These are phyloP conservation scores for Fusarium neocosmosporiellum DNA, from an alignment of 2,329 filamentous ascomycete species.

Conservation along the genomic window DNA sequence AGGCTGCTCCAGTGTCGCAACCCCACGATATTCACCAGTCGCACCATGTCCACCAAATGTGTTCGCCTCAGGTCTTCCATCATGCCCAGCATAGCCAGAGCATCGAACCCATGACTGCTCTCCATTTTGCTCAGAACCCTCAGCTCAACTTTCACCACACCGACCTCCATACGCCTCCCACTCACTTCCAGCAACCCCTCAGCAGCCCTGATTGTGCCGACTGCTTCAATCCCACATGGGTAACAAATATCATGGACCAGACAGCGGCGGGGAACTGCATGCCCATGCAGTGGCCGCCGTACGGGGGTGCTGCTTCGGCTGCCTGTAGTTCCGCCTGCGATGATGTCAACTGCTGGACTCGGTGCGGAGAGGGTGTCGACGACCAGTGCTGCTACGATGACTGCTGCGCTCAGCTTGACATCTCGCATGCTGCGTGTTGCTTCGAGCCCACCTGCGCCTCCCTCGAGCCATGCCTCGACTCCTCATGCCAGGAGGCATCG, in stretches of 20 bases:
- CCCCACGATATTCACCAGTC: slow-evolving; percentile 25
- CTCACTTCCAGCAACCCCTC: slow-evolving; percentile 30
- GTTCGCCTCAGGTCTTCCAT: slow-evolving; percentile 22
- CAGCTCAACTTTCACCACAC: slow-evolving; percentile 33
- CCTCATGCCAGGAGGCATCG: slow-evolving; percentile 42
- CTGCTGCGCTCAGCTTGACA: slow-evolving; percentile 45
- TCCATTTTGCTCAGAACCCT: slow-evolving; percentile 36
- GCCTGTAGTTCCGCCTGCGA: slow-evolving; percentile 51
- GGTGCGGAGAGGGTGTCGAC: slow-evolving; percentile 47
- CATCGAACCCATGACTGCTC: slow-evolving; percentile 35
- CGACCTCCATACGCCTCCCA: slow-evolving; percentile 24
- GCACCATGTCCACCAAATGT: slow-evolving; percentile 27
- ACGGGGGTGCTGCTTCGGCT: slow-evolving; percentile 48
- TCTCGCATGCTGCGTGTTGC: slow-evolving; percentile 38
- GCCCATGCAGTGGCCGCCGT: slow-evolving; percentile 32
- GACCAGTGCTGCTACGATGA: slow-evolving; percentile 52
- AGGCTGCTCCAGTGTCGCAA: slow-evolving; percentile 17
- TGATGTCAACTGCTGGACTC: slow-evolving; percentile 45
- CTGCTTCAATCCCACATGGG: slow-evolving; percentile 27
- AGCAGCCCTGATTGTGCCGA: slow-evolving; percentile 13
- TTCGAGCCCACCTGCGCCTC: slow-evolving; percentile 47
- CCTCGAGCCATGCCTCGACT: slow-evolving; percentile 54
- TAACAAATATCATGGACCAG: slow-evolving; percentile 29
- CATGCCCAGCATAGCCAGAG: slow-evolving; percentile 26
- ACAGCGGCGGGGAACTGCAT: slow-evolving; percentile 21